A percentile compares a stretch with the other conserved stretches of the same genome.
phyloP scores from a whole-genome alignment of 208 protist genomes.

The Blechomonas ayalai region DNA sequence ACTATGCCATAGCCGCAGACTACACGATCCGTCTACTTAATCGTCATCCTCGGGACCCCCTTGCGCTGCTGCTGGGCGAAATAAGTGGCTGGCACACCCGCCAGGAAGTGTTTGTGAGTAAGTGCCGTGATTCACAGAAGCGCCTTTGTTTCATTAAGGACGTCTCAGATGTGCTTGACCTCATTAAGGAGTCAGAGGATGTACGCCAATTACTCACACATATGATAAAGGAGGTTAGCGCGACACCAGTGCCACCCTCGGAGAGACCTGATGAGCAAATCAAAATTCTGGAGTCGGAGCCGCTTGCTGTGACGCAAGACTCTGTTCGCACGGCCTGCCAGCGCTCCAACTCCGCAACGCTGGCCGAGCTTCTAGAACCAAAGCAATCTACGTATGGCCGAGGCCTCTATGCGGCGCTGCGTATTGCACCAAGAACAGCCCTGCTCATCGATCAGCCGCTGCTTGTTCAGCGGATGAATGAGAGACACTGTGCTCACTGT shows the following conservation, averaged over 20 bases:
- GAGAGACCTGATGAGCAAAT: slow-evolving; percentile 23
- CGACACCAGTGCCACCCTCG: neutral
- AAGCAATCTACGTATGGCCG: slow-evolving; percentile 45
- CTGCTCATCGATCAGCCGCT: slow-evolving; percentile 58
- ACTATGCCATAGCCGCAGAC: slow-evolving; percentile 76
- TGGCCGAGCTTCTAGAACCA: slow-evolving; percentile 57
- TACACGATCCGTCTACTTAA: slow-evolving; percentile 79
- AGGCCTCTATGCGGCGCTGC: slow-evolving; percentile 53
- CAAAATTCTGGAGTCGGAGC: slow-evolving; percentile 16
- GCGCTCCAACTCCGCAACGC: slow-evolving; percentile 5
- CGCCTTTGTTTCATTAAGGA: slow-evolving; percentile 33
- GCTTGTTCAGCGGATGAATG: slow-evolving; percentile 42
- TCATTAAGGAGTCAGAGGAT: slow-evolving; percentile 4
- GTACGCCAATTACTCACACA: slow-evolving; percentile 8
- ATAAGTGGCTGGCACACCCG: slow-evolving; percentile 26
- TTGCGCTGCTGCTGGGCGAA: slow-evolving; percentile 57
- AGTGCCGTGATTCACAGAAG: slow-evolving; percentile 43
- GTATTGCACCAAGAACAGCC: slow-evolving; percentile 24
- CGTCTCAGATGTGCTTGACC: slow-evolving; percentile 5
- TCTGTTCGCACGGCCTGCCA: slow-evolving; percentile 15
- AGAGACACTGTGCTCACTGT: slow-evolving; percentile 68
- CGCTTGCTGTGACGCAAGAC: slow-evolving; percentile 10
- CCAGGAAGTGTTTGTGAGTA: slow-evolving; percentile 39
- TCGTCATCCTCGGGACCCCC: slow-evolving; percentile 38
- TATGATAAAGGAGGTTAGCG: neutral